These are phyloP conservation scores for Aegilops speltoides DNA, from an alignment of 176 grass and related monocot species.

Conservation along the genomic window DNA sequence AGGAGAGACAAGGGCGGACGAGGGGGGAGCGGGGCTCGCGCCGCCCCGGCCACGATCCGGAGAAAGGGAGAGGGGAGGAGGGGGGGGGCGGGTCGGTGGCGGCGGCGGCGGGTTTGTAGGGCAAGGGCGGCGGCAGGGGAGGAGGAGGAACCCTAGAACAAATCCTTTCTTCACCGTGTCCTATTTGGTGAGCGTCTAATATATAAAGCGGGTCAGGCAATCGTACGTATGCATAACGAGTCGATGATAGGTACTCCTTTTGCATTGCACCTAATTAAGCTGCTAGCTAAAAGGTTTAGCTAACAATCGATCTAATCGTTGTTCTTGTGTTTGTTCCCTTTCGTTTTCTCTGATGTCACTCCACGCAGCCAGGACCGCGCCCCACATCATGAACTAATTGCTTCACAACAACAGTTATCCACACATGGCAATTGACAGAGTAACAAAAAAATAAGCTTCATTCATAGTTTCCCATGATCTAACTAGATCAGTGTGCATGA, in stretches of 20 bases:
- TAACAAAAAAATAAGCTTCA: not conserved
- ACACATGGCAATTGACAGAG: not conserved
- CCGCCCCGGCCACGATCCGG: too few relatives aligned
- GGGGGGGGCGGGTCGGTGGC: too few relatives aligned
- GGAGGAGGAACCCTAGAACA: too few relatives aligned
- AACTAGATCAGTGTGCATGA: not conserved
- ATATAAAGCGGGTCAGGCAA: not conserved
- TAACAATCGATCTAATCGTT: not conserved
- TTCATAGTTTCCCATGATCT: not conserved
- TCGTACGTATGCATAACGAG: too few relatives aligned
- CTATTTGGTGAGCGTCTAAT: not conserved
- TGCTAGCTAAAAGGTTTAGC: not conserved
- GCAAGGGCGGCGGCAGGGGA: too few relatives aligned
- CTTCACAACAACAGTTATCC: slow-evolving; percentile 18
- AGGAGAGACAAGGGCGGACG: too few relatives aligned
- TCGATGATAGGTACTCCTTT: too few relatives aligned
- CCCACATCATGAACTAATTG: not conserved
- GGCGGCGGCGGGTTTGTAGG: too few relatives aligned
- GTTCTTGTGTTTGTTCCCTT: not conserved
- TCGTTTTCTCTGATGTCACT: slow-evolving; percentile 6
- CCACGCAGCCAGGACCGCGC: not conserved
- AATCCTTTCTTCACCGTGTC: too few relatives aligned
- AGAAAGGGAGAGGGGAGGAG: too few relatives aligned
- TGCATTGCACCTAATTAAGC: not conserved
- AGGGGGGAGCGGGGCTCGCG: too few relatives aligned